A percentile compares a stretch with the other conserved stretches of the same genome.
phyloP scores from a whole-genome alignment of 768 basidiomycete genomes.

The Boletus pseudopeckii region DNA sequence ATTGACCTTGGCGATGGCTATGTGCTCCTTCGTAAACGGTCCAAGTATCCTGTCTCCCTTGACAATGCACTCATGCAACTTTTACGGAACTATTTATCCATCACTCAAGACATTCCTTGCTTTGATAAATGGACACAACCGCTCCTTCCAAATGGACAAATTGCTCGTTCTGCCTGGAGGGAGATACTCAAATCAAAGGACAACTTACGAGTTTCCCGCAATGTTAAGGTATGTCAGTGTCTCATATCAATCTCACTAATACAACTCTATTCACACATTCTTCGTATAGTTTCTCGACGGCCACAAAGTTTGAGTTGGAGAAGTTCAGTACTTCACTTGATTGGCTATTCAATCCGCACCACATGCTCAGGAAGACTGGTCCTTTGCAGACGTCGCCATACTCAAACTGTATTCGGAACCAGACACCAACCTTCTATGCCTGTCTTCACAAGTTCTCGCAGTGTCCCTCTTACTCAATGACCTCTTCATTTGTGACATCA shows the following conservation, averaged over 20 bases:
- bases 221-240: slow-evolving; percentile 13
- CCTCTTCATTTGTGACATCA: slow-evolving; percentile 11
- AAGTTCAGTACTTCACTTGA: slow-evolving; percentile 19
- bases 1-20: too few relatives aligned
- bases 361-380: background rate
- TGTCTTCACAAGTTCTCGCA: slow-evolving; percentile 21
- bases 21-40: too few relatives aligned
- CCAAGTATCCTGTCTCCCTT: too few relatives aligned
- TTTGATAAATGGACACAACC: slow-evolving; percentile 1
- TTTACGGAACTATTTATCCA: too few relatives aligned
- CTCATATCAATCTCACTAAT: too few relatives aligned
- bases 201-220: slow-evolving; percentile 4
- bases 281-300: background rate
- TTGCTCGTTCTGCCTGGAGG: slow-evolving; percentile 12
- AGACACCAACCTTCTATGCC: slow-evolving; percentile 7
- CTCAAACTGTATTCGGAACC: slow-evolving; percentile 22
- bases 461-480: slow-evolving; percentile 16
- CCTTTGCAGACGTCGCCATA: slow-evolving; percentile 9
- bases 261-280: background rate
- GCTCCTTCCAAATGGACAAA: slow-evolving; percentile 23
- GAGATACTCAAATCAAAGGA: background rate
- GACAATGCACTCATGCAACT: too few relatives aligned
- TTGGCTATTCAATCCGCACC: background rate
- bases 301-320: slow-evolving; percentile 6
- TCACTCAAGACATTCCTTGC: too few relatives aligned